Conservation (phyloP, 495 filamentous ascomycete species). For the Cladorrhinum samala region DNA sequence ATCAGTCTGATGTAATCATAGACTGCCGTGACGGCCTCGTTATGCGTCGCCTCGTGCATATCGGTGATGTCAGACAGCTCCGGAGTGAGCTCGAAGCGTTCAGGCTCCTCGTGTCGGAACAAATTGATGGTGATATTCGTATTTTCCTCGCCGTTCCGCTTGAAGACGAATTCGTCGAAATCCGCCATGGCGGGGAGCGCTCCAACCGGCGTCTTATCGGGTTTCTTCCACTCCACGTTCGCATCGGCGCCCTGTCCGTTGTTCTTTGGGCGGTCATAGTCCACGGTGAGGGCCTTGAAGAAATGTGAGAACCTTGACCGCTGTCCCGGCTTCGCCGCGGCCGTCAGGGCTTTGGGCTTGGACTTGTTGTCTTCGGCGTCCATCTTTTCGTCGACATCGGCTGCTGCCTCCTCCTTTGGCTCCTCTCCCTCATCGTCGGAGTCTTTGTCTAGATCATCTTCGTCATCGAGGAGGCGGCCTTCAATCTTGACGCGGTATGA, state of each 20-base stretch:
- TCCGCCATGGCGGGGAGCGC: slow-evolving; percentile 54
- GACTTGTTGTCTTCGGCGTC: slow-evolving; percentile 62
- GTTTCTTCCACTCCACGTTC: slow-evolving; percentile 66
- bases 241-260: slow-evolving; percentile 51
- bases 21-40: slow-evolving; percentile 79
- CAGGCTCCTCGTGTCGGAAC: slow-evolving; percentile 74
- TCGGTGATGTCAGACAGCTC: slow-evolving; percentile 81
- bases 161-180: slow-evolving; percentile 89
- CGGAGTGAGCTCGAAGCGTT: slow-evolving; percentile 70
- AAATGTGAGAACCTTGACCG: slow-evolving; percentile 80
- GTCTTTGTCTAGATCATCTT: slow-evolving; percentile 54
- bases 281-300: slow-evolving; percentile 84
- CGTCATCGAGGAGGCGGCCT: slow-evolving; percentile 77
- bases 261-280: slow-evolving; percentile 61
- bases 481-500: slow-evolving; percentile 91
- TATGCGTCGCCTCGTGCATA: slow-evolving; percentile 75
- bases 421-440: slow-evolving; percentile 50
- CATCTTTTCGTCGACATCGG: slow-evolving; percentile 52
- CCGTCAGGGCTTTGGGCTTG: slow-evolving; percentile 37
- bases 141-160: slow-evolving; percentile 86
- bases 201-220: slow-evolving; percentile 48
- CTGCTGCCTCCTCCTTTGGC: slow-evolving; percentile 23
- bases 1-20: slow-evolving; percentile 92
- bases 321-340: slow-evolving; percentile 35
- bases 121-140: slow-evolving; percentile 86